Conservation (phyloP, 2,329 filamentous ascomycete genomes). For the Aspergillus amoenus region DNA sequence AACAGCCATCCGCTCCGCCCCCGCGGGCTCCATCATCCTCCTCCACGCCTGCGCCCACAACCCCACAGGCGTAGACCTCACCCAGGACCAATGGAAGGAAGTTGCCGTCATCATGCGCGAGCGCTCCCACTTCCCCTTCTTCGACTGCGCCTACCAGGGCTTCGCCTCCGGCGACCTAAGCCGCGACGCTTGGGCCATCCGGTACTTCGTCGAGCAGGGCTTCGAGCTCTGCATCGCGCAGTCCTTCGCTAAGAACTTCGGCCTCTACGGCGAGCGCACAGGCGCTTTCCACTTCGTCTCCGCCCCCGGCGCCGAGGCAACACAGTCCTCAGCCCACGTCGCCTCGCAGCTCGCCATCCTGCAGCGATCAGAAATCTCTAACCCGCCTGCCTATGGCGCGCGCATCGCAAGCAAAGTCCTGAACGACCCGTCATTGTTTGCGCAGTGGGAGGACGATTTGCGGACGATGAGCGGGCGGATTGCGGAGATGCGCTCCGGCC, state of each 20-base stretch:
- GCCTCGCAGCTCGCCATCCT: constrained; percentile 88
- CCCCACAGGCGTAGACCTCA: constrained; percentile 94
- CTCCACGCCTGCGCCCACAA: constrained; percentile 97
- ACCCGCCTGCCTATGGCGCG: constrained; percentile 91
- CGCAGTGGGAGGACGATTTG: constrained; percentile 90
- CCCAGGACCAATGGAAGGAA: constrained; percentile 89
- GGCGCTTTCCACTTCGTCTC: constrained; percentile 96
- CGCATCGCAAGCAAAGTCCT: constrained; percentile 81
- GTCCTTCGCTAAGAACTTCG: constrained; percentile 67
- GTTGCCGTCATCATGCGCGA: constrained; percentile 73
- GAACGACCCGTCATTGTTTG: constrained; percentile 78
- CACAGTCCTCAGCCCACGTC: constrained; percentile 62
- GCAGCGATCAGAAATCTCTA: constrained; percentile 95
- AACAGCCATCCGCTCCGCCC: constrained; percentile 65
- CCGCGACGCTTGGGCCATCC: constrained; percentile 86
- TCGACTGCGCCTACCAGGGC: constrained; percentile 96
- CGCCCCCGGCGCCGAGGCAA: constrained; percentile 65
- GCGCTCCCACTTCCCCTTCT: constrained; percentile 93
- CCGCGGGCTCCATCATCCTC: constrained; percentile 79
- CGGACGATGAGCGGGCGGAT: constrained; percentile 94
- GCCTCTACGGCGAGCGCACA: constrained; percentile 92
- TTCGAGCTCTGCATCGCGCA: constrained; percentile 65
- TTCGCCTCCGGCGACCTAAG: constrained; percentile 89
- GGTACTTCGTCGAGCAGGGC: constrained; percentile 90
- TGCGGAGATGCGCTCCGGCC: constrained; percentile 79